Evolutionary conservation across 1,139 yeast species (phyloP), one percentile per base, ranked within the genome.

Genomic region (Saccharomycopsis hybrid): DNA sequence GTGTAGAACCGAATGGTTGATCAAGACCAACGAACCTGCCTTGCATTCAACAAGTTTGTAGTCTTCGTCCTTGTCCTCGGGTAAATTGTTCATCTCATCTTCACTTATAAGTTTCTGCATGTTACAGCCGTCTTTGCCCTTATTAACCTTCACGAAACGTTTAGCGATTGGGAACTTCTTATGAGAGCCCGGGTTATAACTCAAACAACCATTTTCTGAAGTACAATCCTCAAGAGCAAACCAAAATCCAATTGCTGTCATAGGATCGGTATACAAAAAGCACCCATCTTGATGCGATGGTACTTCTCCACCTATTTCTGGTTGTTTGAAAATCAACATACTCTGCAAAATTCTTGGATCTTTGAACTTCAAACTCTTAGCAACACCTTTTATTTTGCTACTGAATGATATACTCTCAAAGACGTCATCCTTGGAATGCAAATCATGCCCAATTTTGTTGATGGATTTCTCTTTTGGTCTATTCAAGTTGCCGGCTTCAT

Each of bases 221-320:
- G 83, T 80, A 61, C 94, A 85, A 59, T 84, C 86, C 58, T 85
- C 89, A 56, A 85, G 66, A 0, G 95, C 92, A 60, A 80, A 79
- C 95, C 95, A 85, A 61, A 82, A 85, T 3, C 95, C 95, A 41
- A 85, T 64, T 0, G 92, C 89, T 2, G 80, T 68, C 50, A 76
- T 80, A 0, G 95, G 95, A 31, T 78, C 70, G 0, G 95, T 85
- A 64, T 71, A 85, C 37, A 85, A 68, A 58, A 85, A 85, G 2
- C 82, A 80, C 1, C 81, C 89, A 62, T 85, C 95, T 48, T 82
- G 85, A 60, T 85, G 95, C 0, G 85, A 73, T 1, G 94, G 94
- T 0, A 85, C 95, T 42, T 80, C 82, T 1, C 83, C 84, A 32
- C 95, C 85, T 41, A 76, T 78, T 49, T 72, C 74, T 0, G 94